Base-by-base conservation (phyloP, 2,329 filamentous ascomycete genomes). In the Trichoderma sp. region DNA sequence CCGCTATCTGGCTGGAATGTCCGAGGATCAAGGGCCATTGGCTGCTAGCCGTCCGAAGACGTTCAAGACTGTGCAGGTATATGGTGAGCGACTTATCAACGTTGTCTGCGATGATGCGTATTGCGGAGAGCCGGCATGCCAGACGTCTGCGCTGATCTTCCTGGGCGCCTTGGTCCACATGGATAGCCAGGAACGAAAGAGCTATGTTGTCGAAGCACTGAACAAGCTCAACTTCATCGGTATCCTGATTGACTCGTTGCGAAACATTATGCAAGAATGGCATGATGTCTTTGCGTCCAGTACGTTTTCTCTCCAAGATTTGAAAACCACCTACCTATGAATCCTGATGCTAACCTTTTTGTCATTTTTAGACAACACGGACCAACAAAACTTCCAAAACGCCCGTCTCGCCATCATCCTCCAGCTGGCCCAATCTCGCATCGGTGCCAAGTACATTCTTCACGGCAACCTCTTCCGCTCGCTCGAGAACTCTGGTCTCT, bases 21-120 rank as follows among this genome's bases (percentile, higher is more conserved):
- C 86, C 8, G 84, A 87, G 69, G 66, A 70, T 28, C 80, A 85
- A 60, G 82, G 85, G 49, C 80, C 85, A 65, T 77, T 82, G 52
- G 77, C 79, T 16, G 81, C 83, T 2, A 84, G 82, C 46, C 82
- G 84, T 21, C 79, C 81, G 32, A 86, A 92, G 76, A 90, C 91
- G 1, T 86, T 96, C 73, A 93, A 92, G 77, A 88, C 90, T 5
- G 89, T 93, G 51, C 82, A 84, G 60, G 78, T 84, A 14, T 87
- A 86, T 55, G 94, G 96, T 49, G 91, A 93, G 74, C 87, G 91
- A 66, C 84, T 98, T 49, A 86, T 98, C 70, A 93, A 95, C 74
- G 89, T 93, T 30, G 85, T 97, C 54, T 97, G 94, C 76, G 96
- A 99, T 75, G 96, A 99, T 81, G 94, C 94, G 24, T 95, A 94